phyloP scores from a whole-genome alignment of 768 basidiomycete genomes.

The Hemileccinum rubropunctum region DNA sequence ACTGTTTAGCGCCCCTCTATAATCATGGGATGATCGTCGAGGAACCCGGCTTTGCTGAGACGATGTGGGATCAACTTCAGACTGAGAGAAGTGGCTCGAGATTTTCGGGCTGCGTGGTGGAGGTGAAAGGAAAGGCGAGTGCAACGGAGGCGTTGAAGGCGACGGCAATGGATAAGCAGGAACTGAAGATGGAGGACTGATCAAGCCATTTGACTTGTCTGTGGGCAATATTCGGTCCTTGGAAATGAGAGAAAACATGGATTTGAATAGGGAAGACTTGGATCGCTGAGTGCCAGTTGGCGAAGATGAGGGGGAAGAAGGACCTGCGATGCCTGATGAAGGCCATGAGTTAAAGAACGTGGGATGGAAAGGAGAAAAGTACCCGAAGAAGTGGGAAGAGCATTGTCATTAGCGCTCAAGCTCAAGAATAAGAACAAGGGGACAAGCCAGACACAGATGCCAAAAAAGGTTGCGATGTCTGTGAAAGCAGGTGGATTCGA shows the following conservation, averaged over 20 bases:
- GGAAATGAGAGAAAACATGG: conserved; percentile 49
- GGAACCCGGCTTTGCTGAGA: conserved; percentile 41
- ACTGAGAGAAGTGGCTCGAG: conserved; percentile 23
- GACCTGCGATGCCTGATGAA: conserved; percentile 17
- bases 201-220: conserved; percentile 61
- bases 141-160: conserved; percentile 26
- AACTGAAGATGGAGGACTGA: conserved; percentile 43
- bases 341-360: neutral
- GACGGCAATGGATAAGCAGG: conserved; percentile 24
- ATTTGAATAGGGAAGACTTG: conserved; percentile 67
- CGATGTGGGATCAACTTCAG: conserved; percentile 31
- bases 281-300: conserved; percentile 36
- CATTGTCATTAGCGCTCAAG: conserved; percentile 95
- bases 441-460: conserved; percentile 80
- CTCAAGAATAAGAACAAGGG: conserved; percentile 95
- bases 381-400: conserved; percentile 74
- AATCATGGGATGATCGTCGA: conserved; percentile 25
- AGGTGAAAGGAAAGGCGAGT: conserved; percentile 22
- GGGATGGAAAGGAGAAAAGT: conserved; percentile 8
- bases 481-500: conserved; percentile 47
- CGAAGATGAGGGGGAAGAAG: conserved; percentile 19
- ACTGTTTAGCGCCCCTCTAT: conserved; percentile 13
- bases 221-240: conserved; percentile 43
- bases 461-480: conserved; percentile 83
- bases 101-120: conserved; percentile 25